Evolutionary conservation across 805 yeast species (phyloP), one percentile per base, ranked within the genome.

Genomic region (Saccharomycopsis microspora): DNA sequence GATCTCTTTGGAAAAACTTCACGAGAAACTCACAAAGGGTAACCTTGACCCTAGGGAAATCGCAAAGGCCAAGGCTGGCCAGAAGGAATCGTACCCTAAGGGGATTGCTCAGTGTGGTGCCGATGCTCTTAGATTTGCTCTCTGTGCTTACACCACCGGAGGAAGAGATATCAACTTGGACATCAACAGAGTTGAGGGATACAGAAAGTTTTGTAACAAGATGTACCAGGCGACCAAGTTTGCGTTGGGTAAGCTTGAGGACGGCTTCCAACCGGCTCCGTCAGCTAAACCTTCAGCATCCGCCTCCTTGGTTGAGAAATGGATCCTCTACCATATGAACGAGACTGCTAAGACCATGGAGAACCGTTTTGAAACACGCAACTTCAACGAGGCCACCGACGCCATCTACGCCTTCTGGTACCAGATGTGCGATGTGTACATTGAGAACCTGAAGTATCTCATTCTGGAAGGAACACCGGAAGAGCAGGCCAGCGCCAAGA

Each of bases 31-130:
- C 58, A 64, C 66, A 54, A 62, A 61, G 43, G 97, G 97, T 69
- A 90, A 90, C 71, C 74, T 90, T 58, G 97, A 86, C 60, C 85
- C 93, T 55, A 75, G 78, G 56, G 98, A 90, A 69, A 70, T 90
- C 58, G 85, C 76, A 63, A 85, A 77, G 66, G 97, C 97, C 31
- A 79, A 76, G 58, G 78, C 74, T 41, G 97, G 97, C 54, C 97
- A 93, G 70, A 78, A 74, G 58, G 72, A 78, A 60, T 81, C 95
- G 8, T 90, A 88, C 74, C 98, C 98, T 56, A 80, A 81, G 58
- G 98, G 98, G 71, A 89, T 90, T 57, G 97, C 97, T 49, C 96
- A 93, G 71, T 93, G 98, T 76, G 98, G 98, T 72, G 89, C 97
- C 44, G 98, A 93, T 68, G 98, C 98, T 41, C 72, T 93, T 70